phyloP scores from a whole-genome alignment of 371 early-diverging fungal species.

The Vavraia culicis region DNA sequence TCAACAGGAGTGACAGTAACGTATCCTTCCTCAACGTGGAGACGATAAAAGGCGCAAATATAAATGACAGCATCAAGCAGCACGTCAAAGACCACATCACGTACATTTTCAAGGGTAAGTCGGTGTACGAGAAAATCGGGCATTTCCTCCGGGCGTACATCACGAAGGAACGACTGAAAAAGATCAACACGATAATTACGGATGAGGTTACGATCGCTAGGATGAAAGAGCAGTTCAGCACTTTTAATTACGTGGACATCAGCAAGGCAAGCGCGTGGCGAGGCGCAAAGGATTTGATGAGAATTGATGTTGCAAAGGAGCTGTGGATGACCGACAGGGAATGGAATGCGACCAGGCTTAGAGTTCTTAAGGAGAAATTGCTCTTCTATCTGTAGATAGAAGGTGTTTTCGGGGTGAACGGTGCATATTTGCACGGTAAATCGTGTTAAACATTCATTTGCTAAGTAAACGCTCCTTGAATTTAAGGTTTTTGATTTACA shows the following conservation, averaged over 20 bases:
- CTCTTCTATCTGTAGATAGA: constrained; percentile 38
- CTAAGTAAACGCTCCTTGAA: background rate
- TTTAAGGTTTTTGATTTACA: background rate
- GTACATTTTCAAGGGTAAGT: too few species aligned
- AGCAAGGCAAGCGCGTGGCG: constrained; percentile 18
- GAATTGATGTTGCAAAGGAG: constrained; percentile 38
- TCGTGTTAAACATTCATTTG: background rate
- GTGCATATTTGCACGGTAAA: background rate
- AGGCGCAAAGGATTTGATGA: constrained; percentile 27
- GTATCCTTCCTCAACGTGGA: too few species aligned
- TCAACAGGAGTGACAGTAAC: too few species aligned
- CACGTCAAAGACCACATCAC: too few species aligned
- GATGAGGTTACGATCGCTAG: too few species aligned
- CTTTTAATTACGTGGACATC: background rate
- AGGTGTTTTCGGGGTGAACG: background rate
- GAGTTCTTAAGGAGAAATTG: constrained; percentile 43
- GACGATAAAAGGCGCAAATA: too few species aligned
- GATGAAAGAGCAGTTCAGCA: too few species aligned
- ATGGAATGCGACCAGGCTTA: constrained; percentile 36
- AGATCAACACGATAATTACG: too few species aligned
- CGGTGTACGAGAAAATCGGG: too few species aligned
- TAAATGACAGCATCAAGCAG: too few species aligned
- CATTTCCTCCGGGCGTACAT: too few species aligned
- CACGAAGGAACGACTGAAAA: too few species aligned
- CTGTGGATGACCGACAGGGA: constrained; percentile 43